These are phyloP conservation scores for Catenaria anguillulae DNA, from an alignment of 371 early-diverging fungal genomes.

Conservation along the genomic window DNA sequence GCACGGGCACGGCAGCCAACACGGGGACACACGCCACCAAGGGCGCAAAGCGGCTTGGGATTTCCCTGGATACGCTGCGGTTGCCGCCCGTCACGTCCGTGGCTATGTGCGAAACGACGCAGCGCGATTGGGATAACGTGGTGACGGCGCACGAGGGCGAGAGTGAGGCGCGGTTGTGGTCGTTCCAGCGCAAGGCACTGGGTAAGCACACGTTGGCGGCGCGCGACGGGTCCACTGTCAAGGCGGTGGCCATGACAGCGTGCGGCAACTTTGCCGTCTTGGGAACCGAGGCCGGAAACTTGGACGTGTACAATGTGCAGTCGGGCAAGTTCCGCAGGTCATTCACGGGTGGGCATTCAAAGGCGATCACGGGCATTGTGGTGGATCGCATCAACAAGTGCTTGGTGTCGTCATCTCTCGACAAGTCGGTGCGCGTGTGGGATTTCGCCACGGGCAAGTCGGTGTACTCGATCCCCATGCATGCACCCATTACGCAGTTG, in stretches of 20 bases:
- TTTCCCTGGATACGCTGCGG: constrained; percentile 47
- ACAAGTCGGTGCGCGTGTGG: constrained; percentile 71
- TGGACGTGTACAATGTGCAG: constrained; percentile 90
- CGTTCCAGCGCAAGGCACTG: constrained; percentile 50
- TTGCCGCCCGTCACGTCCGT: constrained; percentile 57
- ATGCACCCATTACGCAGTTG: constrained; percentile 49
- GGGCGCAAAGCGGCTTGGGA: constrained; percentile 41
- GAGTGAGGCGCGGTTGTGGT: constrained; percentile 63
- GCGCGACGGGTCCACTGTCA: constrained; percentile 45
- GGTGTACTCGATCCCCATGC: constrained; percentile 45
- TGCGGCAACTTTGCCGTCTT: constrained; percentile 88
- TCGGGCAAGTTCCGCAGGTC: constrained; percentile 62
- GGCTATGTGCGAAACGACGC: constrained; percentile 42
- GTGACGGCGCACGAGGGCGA: constrained; percentile 68
- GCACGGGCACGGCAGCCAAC: background rate
- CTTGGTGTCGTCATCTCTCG: constrained; percentile 62
- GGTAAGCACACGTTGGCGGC: constrained; percentile 50
- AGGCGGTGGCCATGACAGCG: constrained; percentile 55
- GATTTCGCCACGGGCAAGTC: constrained; percentile 51
- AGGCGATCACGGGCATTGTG: constrained; percentile 61
- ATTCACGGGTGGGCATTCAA: constrained; percentile 58
- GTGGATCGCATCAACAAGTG: constrained; percentile 55
- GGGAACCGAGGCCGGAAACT: constrained; percentile 55
- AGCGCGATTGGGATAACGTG: constrained; percentile 80
- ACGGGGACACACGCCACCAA: constrained; percentile 23